phyloP scores from a whole-genome alignment of 306 rosid species.

The Quercus wislizeni region DNA sequence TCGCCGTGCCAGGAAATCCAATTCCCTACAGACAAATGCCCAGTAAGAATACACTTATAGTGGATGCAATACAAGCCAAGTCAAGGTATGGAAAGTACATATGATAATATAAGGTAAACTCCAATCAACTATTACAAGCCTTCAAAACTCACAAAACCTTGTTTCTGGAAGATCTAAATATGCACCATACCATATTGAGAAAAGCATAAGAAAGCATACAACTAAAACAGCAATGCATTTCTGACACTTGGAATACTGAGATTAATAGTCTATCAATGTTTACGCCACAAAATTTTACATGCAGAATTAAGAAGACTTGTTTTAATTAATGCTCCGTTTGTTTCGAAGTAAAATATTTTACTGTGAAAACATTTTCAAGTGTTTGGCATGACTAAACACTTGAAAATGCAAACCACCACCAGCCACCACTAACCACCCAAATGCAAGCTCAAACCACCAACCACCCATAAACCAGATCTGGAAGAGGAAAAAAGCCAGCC shows the following conservation, averaged over 20 bases:
- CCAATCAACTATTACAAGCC: not conserved
- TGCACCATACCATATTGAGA: not conserved
- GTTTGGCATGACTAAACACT: too few species aligned
- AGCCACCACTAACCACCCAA: too few species aligned
- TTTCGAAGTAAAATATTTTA: too few species aligned
- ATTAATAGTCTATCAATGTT: not conserved
- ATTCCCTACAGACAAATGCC: slow-evolving; percentile 61
- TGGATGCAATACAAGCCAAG: not conserved
- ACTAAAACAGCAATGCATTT: slow-evolving; percentile 9
- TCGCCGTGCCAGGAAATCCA: slow-evolving; percentile 78
- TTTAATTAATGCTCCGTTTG: not conserved
- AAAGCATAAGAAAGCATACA: not conserved
- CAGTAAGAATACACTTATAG: slow-evolving; percentile 20
- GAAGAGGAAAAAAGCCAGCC: too few species aligned
- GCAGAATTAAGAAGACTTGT: not conserved
- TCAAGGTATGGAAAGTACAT: not conserved
- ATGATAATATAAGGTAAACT: not conserved
- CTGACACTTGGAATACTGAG: slow-evolving; percentile 3
- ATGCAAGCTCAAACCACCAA: too few species aligned
- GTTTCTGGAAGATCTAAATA: slow-evolving; percentile 1
- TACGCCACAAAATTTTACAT: not conserved
- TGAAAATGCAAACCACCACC: too few species aligned
- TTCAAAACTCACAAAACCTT: slow-evolving; percentile 10
- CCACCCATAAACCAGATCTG: too few species aligned
- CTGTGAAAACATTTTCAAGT: too few species aligned